phyloP scores from a whole-genome alignment of 1,139 yeast genomes.

The Meyerozyma carpophila region DNA sequence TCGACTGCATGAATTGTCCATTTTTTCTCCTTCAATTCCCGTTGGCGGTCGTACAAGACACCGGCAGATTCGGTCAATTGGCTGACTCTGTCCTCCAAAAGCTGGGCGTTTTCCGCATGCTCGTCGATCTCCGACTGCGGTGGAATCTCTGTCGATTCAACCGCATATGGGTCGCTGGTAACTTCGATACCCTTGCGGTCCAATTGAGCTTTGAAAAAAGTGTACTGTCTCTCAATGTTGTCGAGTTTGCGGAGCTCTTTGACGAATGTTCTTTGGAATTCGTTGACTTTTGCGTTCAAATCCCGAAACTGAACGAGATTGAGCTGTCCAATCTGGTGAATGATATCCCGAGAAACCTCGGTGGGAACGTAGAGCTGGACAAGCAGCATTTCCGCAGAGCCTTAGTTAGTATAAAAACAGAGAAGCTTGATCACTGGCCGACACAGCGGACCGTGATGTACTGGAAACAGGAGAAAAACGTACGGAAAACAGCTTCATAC shows the following conservation, averaged over 20 bases:
- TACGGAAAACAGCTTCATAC: conserved; percentile 71
- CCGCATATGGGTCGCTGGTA: conserved; percentile 38
- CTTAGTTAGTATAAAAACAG: conserved; percentile 16
- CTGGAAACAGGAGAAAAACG: conserved; percentile 13
- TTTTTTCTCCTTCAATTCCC: conserved; percentile 32
- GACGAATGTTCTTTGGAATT: conserved; percentile 70
- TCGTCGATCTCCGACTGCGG: conserved; percentile 73
- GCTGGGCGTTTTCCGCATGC: conserved; percentile 58
- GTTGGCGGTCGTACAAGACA: conserved; percentile 28
- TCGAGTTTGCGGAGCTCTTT: conserved; percentile 63
- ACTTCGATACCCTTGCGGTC: conserved; percentile 43
- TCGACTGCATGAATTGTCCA: conserved; percentile 56
- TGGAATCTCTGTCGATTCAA: conserved; percentile 31
- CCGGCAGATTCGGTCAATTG: conserved; percentile 36
- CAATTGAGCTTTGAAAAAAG: conserved; percentile 43
- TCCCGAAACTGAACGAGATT: conserved; percentile 67
- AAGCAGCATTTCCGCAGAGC: conserved; percentile 78
- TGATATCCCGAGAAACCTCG: conserved; percentile 62
- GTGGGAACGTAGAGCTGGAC: conserved; percentile 69
- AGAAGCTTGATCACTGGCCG: neutral
- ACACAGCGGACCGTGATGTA: neutral
- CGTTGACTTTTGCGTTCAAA: conserved; percentile 58
- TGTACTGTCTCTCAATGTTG: conserved; percentile 61
- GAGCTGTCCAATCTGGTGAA: conserved; percentile 59
- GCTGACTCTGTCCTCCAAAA: conserved; percentile 39